Conservation (phyloP, 2,329 filamentous ascomycete genomes). For the Pseudogymnoascus sp. region DNA sequence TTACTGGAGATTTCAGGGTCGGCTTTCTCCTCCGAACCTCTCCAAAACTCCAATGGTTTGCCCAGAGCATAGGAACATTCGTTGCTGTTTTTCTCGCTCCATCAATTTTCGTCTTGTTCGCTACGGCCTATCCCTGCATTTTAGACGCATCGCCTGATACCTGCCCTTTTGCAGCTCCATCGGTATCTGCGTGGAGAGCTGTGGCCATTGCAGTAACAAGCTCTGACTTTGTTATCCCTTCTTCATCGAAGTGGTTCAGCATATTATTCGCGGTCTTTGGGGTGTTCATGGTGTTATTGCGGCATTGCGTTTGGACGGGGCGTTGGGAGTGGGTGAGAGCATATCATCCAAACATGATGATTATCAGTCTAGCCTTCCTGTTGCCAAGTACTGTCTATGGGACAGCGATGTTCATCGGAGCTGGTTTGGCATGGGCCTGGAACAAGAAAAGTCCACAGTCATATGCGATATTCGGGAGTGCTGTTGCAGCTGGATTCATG, state of each 20-base stretch:
- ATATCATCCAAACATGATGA: conserved; percentile 16
- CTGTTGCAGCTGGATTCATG: conserved; percentile 18
- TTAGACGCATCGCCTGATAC: conserved; percentile 11
- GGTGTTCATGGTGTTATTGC: not conserved
- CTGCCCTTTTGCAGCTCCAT: conserved; percentile 18
- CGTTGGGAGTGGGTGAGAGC: not conserved
- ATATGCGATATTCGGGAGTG: conserved; percentile 18
- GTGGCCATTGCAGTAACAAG: conserved; percentile 18
- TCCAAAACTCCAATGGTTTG: conserved; percentile 13
- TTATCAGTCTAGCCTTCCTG: conserved; percentile 17
- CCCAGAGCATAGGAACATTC: conserved; percentile 18
- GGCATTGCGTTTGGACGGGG: not conserved
- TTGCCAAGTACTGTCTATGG: conserved; percentile 19
- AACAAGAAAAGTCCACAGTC: conserved; percentile 13
- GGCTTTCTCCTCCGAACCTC: conserved; percentile 5
- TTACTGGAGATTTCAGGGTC: not conserved
- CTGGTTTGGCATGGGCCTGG: conserved; percentile 16
- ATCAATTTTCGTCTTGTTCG: conserved; percentile 18
- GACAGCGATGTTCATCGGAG: conserved; percentile 20
- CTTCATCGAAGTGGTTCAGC: not conserved
- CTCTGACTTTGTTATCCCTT: conserved; percentile 18
- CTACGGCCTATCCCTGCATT: conserved; percentile 20
- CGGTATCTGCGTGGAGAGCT: conserved; percentile 18
- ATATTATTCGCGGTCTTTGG: conserved; percentile 1
- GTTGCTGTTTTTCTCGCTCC: conserved; percentile 18